These are phyloP conservation scores for Lentinula sp. DNA, from an alignment of 768 basidiomycete species.

Conservation along the genomic window DNA sequence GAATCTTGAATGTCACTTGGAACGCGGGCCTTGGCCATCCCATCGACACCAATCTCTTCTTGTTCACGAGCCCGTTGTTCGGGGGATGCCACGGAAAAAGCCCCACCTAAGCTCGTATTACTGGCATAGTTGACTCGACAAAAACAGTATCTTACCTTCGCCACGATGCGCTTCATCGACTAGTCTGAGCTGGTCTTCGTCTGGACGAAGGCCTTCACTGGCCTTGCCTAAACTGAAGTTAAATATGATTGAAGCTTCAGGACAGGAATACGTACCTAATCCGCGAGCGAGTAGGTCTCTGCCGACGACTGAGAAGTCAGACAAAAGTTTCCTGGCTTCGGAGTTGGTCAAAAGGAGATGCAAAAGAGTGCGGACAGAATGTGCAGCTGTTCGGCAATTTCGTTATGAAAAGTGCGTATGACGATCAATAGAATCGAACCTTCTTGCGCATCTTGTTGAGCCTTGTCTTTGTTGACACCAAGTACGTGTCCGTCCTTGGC, in stretches of 20 bases:
- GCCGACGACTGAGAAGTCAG: constrained; percentile 71
- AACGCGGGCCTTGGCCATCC: not conserved
- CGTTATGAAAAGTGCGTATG: not conserved
- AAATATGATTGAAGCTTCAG: not conserved
- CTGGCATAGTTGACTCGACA: too few relatives aligned
- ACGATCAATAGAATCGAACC: constrained; percentile 31
- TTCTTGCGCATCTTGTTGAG: constrained; percentile 51
- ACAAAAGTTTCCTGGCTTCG: constrained; percentile 83
- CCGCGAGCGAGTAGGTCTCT: constrained; percentile 79
- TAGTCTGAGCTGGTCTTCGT: constrained; percentile 48
- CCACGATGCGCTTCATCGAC: constrained; percentile 66
- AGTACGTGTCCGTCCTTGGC: constrained; percentile 23
- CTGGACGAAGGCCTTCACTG: constrained; percentile 63
- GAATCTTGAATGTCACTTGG: constrained; percentile 12
- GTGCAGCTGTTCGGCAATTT: constrained; percentile 47
- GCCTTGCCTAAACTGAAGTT: constrained; percentile 36
- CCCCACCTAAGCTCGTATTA: constrained; percentile 17
- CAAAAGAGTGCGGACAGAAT: constrained; percentile 83
- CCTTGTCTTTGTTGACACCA: constrained; percentile 51
- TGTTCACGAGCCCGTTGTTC: constrained; percentile 12
- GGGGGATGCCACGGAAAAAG: not conserved
- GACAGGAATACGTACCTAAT: constrained; percentile 22
- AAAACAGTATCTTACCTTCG: not conserved
- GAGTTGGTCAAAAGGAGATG: constrained; percentile 89
- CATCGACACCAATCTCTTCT: constrained; percentile 13